Conservation (phyloP, 345 rosid genomes). For the Pugionium dolabratum region DNA sequence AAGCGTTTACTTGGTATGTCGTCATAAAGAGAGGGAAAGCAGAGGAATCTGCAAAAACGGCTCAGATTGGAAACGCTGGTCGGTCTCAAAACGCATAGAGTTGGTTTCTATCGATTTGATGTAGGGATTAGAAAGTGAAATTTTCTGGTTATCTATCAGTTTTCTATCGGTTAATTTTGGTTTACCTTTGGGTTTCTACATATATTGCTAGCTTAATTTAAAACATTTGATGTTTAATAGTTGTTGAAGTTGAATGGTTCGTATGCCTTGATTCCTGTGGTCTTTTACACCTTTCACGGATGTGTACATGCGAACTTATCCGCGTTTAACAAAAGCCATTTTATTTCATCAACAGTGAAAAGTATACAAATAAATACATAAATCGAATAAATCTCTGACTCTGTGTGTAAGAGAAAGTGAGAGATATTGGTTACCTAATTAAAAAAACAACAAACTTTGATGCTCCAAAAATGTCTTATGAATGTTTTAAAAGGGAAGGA, state of each 20-base stretch:
- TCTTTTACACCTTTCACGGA: slow-evolving; percentile 23
- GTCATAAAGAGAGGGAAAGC: slow-evolving; percentile 39
- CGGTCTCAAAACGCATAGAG: slow-evolving; percentile 24
- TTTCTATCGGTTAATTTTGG: slow-evolving; percentile 10
- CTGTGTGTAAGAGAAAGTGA: slow-evolving; percentile 40
- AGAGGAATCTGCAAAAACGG: slow-evolving; percentile 23
- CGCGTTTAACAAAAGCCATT: slow-evolving; percentile 25
- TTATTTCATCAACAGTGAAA: slow-evolving; percentile 35
- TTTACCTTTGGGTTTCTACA: background rate
- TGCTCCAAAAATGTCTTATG: slow-evolving; percentile 38
- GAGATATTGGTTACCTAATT: slow-evolving; percentile 39
- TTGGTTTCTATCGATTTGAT: background rate
- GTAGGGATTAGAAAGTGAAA: slow-evolving; percentile 10
- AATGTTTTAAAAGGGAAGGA: slow-evolving; percentile 31
- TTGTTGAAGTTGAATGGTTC: slow-evolving; percentile 21
- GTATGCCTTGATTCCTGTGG: slow-evolving; percentile 1
- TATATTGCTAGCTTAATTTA: slow-evolving; percentile 6
- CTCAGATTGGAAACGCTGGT: slow-evolving; percentile 19
- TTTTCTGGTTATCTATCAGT: slow-evolving; percentile 2
- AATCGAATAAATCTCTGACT: slow-evolving; percentile 14
- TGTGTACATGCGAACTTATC: slow-evolving; percentile 20
- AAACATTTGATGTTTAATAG: slow-evolving; percentile 4
- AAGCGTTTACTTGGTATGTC: slow-evolving; percentile 41
- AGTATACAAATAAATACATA: slow-evolving; percentile 32
- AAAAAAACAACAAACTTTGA: slow-evolving; percentile 30